These are phyloP conservation scores for Penstemon barbatus DNA, from an alignment of 257 asterid genomes.

Conservation along the genomic window DNA sequence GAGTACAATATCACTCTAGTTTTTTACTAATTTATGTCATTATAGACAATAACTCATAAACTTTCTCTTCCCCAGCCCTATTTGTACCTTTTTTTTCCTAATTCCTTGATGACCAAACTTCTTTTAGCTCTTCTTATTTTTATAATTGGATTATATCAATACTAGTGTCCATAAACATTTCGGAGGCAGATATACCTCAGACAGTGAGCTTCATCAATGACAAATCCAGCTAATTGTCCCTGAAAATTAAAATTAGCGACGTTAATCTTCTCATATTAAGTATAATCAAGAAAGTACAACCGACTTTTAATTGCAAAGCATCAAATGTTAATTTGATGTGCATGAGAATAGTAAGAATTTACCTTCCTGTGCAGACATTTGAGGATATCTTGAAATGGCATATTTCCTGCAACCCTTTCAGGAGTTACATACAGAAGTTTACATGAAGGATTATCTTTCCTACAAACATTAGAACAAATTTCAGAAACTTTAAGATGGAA, in stretches of 20 bases:
- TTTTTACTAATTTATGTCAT: background rate
- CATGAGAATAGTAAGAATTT: slow-evolving; percentile 27
- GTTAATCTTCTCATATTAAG: slow-evolving; percentile 19
- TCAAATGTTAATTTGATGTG: slow-evolving; percentile 19
- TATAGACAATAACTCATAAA: background rate
- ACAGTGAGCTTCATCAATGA: slow-evolving; percentile 98
- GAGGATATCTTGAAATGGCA: slow-evolving; percentile 77
- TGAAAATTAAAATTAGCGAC: slow-evolving; percentile 36
- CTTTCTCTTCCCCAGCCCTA: background rate
- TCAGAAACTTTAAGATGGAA: slow-evolving; percentile 13
- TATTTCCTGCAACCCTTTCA: slow-evolving; percentile 92
- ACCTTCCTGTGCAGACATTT: slow-evolving; percentile 69
- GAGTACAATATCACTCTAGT: slow-evolving; percentile 4
- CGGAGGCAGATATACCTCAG: slow-evolving; percentile 58
- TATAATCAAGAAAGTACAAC: slow-evolving; percentile 11
- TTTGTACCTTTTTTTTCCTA: background rate
- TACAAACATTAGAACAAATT: slow-evolving; percentile 36
- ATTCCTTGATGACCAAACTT: slow-evolving; percentile 10
- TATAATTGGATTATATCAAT: slow-evolving; percentile 5
- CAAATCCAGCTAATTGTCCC: slow-evolving; percentile 92
- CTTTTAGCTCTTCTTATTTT: slow-evolving; percentile 8
- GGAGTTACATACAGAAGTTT: slow-evolving; percentile 97
- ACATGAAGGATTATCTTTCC: slow-evolving; percentile 90
- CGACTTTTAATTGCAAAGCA: slow-evolving; percentile 22
- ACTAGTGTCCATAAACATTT: slow-evolving; percentile 8